phyloP scores from a whole-genome alignment of 306 rosid species.

The Trifolium repens region DNA sequence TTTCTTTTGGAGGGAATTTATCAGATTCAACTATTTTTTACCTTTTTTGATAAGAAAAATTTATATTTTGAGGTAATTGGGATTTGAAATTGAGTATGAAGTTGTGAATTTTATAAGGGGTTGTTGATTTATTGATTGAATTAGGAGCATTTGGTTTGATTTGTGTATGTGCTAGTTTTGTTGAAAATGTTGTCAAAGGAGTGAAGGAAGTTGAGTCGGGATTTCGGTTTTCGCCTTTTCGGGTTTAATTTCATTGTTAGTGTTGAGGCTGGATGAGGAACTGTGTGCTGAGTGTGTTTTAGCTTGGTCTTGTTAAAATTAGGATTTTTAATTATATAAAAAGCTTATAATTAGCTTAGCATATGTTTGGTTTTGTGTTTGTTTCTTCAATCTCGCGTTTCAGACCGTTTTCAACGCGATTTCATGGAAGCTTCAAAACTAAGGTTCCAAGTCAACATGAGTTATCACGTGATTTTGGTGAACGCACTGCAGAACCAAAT shows the following conservation, averaged over 20 bases:
- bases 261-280: slow-evolving; percentile 35
- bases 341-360: slow-evolving; percentile 14
- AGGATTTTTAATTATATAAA: slow-evolving; percentile 9
- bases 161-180: slow-evolving; percentile 10
- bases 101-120: slow-evolving; percentile 3
- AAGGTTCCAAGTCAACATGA: no score
- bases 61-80: slow-evolving; percentile 10
- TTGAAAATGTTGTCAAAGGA: slow-evolving; percentile 11
- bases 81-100: slow-evolving; percentile 25
- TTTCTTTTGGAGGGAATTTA: slow-evolving; percentile 44
- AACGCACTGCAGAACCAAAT: neutral
- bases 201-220: slow-evolving; percentile 21
- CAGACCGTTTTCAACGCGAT: neutral
- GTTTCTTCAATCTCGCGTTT: neutral
- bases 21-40: slow-evolving; percentile 15
- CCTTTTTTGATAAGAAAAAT: neutral
- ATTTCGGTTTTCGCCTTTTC: neutral
- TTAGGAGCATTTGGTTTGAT: slow-evolving; percentile 27
- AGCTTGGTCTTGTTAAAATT: slow-evolving; percentile 18
- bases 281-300: slow-evolving; percentile 29
- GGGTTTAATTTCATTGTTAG: slow-evolving; percentile 2
- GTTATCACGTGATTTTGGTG: neutral
- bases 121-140: slow-evolving; percentile 26
- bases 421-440: neutral
- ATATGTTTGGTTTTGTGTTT: neutral